Percentiles rank a stretch among this genome's conserved stretches.
Evolutionary conservation across 306 rosid genomes (phyloP).

Genomic region (Phaseolus lunatus): DNA sequence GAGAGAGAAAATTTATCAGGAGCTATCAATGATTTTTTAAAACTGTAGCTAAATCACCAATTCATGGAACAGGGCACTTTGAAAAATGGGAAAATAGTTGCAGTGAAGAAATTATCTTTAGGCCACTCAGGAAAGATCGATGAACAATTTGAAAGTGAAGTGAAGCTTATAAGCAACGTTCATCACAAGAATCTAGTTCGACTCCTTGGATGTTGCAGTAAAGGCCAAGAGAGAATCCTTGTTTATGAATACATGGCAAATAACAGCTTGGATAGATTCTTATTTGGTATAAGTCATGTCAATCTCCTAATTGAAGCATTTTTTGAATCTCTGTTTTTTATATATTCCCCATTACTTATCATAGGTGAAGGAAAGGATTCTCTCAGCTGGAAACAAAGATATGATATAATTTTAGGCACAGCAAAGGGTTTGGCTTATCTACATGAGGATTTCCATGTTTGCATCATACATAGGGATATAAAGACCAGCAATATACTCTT

Average conservation of each 20-base stretch:
- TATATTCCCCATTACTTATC: neutral
- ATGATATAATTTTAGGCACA: conserved; percentile 66
- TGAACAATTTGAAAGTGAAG: conserved; percentile 67
- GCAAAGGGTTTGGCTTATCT: conserved; percentile 74
- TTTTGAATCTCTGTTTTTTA: neutral
- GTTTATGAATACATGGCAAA: conserved; percentile 77
- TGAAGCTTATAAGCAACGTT: conserved; percentile 74
- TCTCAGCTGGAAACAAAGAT: conserved; percentile 67
- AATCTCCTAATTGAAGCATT: neutral
- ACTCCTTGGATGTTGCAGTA: conserved; percentile 74
- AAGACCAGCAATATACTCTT: conserved; percentile 71
- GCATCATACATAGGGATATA: conserved; percentile 83
- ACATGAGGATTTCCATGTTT: conserved; percentile 75
- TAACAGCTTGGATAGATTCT: conserved; percentile 67
- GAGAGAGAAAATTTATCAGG: neutral
- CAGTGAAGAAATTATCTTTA: conserved; percentile 66
- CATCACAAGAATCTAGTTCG: conserved; percentile 75
- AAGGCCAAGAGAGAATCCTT: conserved; percentile 73
- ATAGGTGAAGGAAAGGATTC: conserved; percentile 60
- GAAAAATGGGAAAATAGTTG: conserved; percentile 70
- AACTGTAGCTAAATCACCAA: neutral
- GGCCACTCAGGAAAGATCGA: conserved; percentile 57
- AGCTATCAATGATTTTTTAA: neutral
- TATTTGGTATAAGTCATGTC: conserved; percentile 60
- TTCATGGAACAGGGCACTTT: conserved; percentile 63